Evolutionary conservation across 129 eudicot genomes (phyloP), one percentile per base, ranked within the genome.

Genomic region (Arctium minus): DNA sequence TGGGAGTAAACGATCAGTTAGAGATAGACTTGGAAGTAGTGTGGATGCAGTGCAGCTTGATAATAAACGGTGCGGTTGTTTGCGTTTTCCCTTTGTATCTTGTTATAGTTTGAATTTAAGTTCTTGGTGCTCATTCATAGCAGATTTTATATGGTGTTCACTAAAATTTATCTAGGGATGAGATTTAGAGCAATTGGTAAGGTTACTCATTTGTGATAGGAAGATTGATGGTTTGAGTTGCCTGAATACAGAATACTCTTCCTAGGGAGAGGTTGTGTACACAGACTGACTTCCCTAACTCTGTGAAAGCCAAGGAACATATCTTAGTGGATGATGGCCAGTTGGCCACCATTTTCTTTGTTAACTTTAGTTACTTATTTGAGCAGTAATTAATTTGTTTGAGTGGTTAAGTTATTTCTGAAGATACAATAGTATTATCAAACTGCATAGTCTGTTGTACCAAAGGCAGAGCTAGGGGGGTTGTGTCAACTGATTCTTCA

Each of bases 1-100:
- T 37, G 97, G 98, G 81, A 87, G 86, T 67, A 95, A 95, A 75
- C 87, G 97, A 42, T 86, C 99, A 0, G 88, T 95, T 84, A 85
- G 84, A 72, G 97, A 94, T 76, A 89, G 98, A 86, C 84, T 94
- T 53, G 98, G 97, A 64, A 75, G 84, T 79, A 81, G 81, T 81
- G 87, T 38, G 6, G 96, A 91, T 83, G 73, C 84, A 32, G 22
- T 70, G 30, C 83, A 80, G 15, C 69, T 79, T 29, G 72, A 77
- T 78, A 78, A 68, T 75, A 94, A 94, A 85, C 81, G 98, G 98
- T 94, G 46, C 32, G 71, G 38, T 68, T 68, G 70, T 73, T 76
- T 53, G 32, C 10, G 32, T 80, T 27, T 70, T n/a, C 13, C 8
- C 4, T 70, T 31, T 4, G 40, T 29, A 40, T 1, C 8, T 35